phyloP scores from a whole-genome alignment of 257 asterid genomes.

The Solanum appendiculatum region DNA sequence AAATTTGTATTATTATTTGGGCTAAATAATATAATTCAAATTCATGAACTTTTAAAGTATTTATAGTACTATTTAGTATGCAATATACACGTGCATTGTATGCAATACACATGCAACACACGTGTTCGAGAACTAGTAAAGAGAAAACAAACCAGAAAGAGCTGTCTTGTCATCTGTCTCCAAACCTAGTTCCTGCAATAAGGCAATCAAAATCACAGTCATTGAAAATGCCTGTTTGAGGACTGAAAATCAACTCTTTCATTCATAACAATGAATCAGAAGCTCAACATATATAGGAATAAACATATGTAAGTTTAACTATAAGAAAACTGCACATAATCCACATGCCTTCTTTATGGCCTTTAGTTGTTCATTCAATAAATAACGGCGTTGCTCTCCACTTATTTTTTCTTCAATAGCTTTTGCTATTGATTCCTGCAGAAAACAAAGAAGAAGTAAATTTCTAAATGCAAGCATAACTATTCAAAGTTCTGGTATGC shows the following conservation, averaged over 20 bases:
- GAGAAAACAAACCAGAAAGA: constrained; percentile 59
- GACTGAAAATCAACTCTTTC: neutral
- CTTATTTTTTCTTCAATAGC: constrained; percentile 98
- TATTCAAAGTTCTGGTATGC: neutral
- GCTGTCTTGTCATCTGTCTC: constrained; percentile 99
- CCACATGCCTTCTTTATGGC: constrained; percentile 85
- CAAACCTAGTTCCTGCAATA: constrained; percentile 81
- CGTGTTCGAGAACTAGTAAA: neutral
- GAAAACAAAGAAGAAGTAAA: constrained; percentile 9
- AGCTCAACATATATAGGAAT: neutral
- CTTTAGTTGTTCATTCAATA: constrained; percentile 90
- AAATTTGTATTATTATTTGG: neutral
- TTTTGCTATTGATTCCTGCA: constrained; percentile 92
- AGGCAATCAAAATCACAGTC: neutral
- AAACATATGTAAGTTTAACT: neutral
- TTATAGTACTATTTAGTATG: neutral
- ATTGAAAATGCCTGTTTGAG: neutral
- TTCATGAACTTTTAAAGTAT: neutral
- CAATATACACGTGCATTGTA: no score
- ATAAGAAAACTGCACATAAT: neutral
- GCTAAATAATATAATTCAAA: neutral
- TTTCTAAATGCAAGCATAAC: neutral
- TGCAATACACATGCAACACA: no score
- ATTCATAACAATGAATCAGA: neutral
- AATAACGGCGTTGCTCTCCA: constrained; percentile 94